Evolutionary conservation across 192 early-diverging fungal species (phyloP).

Genomic region (Podila epigama): DNA sequence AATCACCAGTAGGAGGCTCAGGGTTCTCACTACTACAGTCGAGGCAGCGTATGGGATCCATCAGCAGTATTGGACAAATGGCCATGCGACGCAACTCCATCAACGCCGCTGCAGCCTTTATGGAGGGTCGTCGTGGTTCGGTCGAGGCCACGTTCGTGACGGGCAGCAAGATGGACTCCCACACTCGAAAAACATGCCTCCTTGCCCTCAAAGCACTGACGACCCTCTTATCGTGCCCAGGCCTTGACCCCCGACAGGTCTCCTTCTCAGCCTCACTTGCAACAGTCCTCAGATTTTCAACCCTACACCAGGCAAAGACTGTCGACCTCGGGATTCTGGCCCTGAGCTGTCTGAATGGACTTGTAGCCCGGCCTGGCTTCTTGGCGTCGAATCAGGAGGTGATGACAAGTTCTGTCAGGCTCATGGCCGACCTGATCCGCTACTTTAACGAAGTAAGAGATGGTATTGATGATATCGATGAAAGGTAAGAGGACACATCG

Average conservation of each 20-base stretch:
- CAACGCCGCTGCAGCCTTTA: constrained; percentile 25
- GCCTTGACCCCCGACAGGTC: constrained; percentile 22
- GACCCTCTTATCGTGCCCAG: constrained; percentile 26
- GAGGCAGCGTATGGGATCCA: constrained; percentile 38
- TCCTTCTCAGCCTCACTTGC: constrained; percentile 29
- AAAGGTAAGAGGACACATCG: constrained; percentile 15
- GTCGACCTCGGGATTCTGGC: constrained; percentile 43
- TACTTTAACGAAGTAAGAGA: constrained; percentile 48
- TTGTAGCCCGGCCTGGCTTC: constrained; percentile 43
- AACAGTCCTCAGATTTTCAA: constrained; percentile 32
- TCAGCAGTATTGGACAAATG: constrained; percentile 41
- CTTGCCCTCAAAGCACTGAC: constrained; percentile 32
- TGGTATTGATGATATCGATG: constrained; percentile 47
- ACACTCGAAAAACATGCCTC: constrained; percentile 40
- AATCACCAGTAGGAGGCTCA: constrained; percentile 13
- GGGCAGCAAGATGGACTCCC: constrained; percentile 37
- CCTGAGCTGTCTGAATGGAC: constrained; percentile 33
- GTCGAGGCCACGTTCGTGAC: constrained; percentile 38
- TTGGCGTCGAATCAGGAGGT: constrained; percentile 37
- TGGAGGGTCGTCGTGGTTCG: constrained; percentile 29
- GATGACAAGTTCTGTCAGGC: constrained; percentile 28
- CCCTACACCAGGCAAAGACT: constrained; percentile 41
- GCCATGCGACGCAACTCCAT: constrained; percentile 42
- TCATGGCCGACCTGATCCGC: constrained; percentile 37
- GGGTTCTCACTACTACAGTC: constrained; percentile 19